phyloP scores from a whole-genome alignment of 148 eudicot species.

The Arctostaphylos glauca region DNA sequence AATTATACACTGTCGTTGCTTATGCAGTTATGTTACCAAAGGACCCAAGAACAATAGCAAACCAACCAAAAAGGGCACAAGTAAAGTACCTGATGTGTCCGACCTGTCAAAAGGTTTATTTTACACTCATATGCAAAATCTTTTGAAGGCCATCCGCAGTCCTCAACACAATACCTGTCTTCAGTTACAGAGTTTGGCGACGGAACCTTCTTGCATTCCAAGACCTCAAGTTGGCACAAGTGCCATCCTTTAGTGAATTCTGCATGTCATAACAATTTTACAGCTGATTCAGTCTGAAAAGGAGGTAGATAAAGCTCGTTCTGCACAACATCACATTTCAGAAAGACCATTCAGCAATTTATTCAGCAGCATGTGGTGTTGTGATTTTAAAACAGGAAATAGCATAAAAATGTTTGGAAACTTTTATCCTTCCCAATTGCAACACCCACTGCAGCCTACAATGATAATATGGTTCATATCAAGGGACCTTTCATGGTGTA shows the following conservation, averaged over 20 bases:
- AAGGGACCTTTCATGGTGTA: not conserved
- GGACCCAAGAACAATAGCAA: not conserved
- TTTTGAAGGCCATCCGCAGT: slow-evolving; percentile 75
- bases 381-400: not conserved
- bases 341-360: not conserved
- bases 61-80: slow-evolving; percentile 3
- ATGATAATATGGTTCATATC: not conserved
- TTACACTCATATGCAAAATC: slow-evolving; percentile 86
- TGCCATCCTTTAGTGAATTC: slow-evolving; percentile 64
- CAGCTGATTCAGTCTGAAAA: not conserved
- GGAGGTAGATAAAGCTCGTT: not conserved
- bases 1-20: not conserved
- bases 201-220: slow-evolving; percentile 87
- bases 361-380: not conserved
- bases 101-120: slow-evolving; percentile 87
- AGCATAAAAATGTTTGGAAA: not conserved
- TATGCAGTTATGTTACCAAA: not conserved
- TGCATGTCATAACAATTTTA: slow-evolving; percentile 27
- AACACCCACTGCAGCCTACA: not conserved
- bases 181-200: slow-evolving; percentile 61
- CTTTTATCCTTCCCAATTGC: not conserved
- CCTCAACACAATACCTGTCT: slow-evolving; percentile 52
- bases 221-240: slow-evolving; percentile 80
- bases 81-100: slow-evolving; percentile 83
- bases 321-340: not conserved